These are phyloP conservation scores for Septoria petroselini DNA, from an alignment of 2,329 filamentous ascomycete genomes.

Conservation along the genomic window DNA sequence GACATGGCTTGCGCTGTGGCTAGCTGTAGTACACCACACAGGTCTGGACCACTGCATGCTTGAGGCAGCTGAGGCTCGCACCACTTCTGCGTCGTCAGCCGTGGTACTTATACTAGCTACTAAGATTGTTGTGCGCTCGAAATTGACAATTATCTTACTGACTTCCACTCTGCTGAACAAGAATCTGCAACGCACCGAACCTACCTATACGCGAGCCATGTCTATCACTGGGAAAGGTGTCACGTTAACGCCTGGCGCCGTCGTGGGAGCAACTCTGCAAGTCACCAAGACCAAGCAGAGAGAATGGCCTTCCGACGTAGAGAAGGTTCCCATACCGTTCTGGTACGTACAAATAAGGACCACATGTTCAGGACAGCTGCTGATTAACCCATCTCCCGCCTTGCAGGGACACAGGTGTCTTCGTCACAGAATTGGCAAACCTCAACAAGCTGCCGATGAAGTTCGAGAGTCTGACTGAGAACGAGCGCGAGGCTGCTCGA, in stretches of 20 bases:
- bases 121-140: too few species aligned
- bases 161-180: too few species aligned
- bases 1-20: conserved; percentile 8
- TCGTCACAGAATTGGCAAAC: conserved; percentile 22
- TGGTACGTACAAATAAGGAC: conserved; percentile 7
- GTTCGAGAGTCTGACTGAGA: conserved; percentile 15
- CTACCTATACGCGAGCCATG: neutral
- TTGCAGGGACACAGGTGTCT: conserved; percentile 20
- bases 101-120: neutral
- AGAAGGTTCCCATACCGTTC: conserved; percentile 16
- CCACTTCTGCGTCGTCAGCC: neutral
- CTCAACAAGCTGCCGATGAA: conserved; percentile 13
- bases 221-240: neutral
- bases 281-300: conserved; percentile 5
- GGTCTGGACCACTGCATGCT: conserved; percentile 1
- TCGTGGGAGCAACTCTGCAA: conserved; percentile 9
- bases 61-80: neutral
- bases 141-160: too few species aligned
- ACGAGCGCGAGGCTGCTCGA: conserved; percentile 16
- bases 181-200: neutral
- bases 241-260: conserved; percentile 6
- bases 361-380: too few species aligned
- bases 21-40: neutral
- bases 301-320: conserved; percentile 19
- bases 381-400: too few species aligned